Evolutionary conservation across 352 stramenopile genomes (phyloP).

Genomic region (Pythium rishiriense): DNA sequence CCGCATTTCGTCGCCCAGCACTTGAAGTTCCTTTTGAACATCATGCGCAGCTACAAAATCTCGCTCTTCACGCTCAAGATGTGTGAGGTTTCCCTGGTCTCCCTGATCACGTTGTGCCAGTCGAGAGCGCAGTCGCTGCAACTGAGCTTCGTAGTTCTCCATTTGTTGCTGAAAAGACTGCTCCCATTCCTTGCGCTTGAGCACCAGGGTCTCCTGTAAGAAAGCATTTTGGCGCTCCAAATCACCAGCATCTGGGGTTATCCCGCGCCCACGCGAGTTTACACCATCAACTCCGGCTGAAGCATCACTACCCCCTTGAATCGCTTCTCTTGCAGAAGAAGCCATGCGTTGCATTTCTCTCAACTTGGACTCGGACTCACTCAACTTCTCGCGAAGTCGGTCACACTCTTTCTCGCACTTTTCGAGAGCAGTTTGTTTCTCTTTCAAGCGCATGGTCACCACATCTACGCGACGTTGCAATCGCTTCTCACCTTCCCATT

Average conservation of each 20-base stretch:
- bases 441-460: constrained; percentile 64
- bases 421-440: constrained; percentile 58
- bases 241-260: constrained; percentile 15
- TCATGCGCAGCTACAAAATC: constrained; percentile 46
- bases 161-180: constrained; percentile 45
- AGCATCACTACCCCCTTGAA: constrained; percentile 16
- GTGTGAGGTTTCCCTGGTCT: constrained; percentile 2
- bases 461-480: constrained; percentile 69
- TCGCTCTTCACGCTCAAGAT: constrained; percentile 50
- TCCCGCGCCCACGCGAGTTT: background rate
- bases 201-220: constrained; percentile 52
- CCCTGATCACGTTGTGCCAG: constrained; percentile 37
- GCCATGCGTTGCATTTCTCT: constrained; percentile 30
- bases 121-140: constrained; percentile 48
- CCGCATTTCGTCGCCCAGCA: constrained; percentile 46
- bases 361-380: constrained; percentile 29
- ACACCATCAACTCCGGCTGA: background rate
- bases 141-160: constrained; percentile 53
- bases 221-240: constrained; percentile 57
- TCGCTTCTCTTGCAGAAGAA: constrained; percentile 20
- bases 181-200: constrained; percentile 76
- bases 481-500: constrained; percentile 70
- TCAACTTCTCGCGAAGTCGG: constrained; percentile 34
- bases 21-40: constrained; percentile 43
- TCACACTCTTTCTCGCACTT: constrained; percentile 49